Evolutionary conservation across 257 asterid genomes (phyloP).

Genomic region (Ophiorrhiza pumila): DNA sequence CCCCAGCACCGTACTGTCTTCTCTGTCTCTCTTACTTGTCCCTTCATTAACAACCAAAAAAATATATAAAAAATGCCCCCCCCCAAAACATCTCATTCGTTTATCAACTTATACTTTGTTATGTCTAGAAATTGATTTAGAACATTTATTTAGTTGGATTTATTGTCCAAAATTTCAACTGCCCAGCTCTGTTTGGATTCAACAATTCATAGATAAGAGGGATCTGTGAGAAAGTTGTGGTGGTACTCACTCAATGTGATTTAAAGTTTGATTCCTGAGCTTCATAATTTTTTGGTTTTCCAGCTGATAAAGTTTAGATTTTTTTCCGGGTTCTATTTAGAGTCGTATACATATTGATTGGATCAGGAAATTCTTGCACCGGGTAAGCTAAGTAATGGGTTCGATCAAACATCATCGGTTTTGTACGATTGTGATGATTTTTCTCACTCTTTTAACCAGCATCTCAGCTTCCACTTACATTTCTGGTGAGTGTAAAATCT

Average conservation of each 20-base stretch:
- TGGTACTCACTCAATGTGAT: not conserved
- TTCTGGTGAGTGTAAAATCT: constrained; percentile 44
- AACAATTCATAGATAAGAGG: no score
- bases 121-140: not conserved
- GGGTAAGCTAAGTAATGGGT: constrained; percentile 25
- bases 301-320: not conserved
- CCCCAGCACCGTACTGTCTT: not conserved
- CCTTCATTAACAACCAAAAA: not conserved
- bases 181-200: no score
- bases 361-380: not conserved
- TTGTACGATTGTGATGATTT: constrained; percentile 30
- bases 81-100: no score
- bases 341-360: no score
- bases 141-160: no score
- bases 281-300: no score
- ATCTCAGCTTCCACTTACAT: constrained; percentile 43
- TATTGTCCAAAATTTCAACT: no score
- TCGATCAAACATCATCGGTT: constrained; percentile 18
- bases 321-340: no score
- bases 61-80: no score
- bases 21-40: not conserved
- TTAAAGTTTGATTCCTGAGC: no score
- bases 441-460: constrained; percentile 33
- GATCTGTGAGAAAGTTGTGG: constrained; percentile 3
- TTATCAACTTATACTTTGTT: no score